These are phyloP conservation scores for Colletotrichum aenigma DNA, from an alignment of 2,329 filamentous ascomycete genomes.

Conservation along the genomic window DNA sequence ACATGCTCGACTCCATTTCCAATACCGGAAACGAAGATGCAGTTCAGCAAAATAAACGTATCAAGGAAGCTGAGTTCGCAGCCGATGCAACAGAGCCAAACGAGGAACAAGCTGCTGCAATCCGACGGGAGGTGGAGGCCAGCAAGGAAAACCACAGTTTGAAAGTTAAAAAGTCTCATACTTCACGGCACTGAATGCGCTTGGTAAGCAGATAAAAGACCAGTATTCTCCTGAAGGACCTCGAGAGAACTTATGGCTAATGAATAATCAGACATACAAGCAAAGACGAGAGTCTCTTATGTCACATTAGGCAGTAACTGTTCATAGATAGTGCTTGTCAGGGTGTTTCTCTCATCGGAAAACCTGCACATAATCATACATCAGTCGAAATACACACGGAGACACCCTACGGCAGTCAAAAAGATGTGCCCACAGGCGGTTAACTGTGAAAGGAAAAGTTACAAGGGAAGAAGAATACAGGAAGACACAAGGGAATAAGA, in stretches of 20 bases:
- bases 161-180: fast-evolving
- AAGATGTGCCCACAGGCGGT: too few species aligned
- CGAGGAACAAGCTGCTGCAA: background rate
- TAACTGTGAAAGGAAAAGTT: too few species aligned
- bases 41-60: background rate
- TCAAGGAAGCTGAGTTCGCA: background rate
- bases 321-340: background rate
- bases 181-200: background rate
- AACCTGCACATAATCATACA: background rate
- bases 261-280: background rate
- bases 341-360: background rate
- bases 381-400: background rate
- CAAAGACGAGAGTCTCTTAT: background rate
- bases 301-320: background rate
- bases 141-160: background rate
- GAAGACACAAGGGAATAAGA: background rate
- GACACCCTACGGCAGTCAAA: background rate
- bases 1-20: background rate
- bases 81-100: background rate
- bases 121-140: background rate
- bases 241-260: background rate
- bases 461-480: background rate
- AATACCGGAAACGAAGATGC: background rate
- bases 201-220: background rate
- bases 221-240: fast-evolving